Evolutionary conservation across 2,329 filamentous ascomycete genomes (phyloP).

Genomic region (Seiridium unicorne): DNA sequence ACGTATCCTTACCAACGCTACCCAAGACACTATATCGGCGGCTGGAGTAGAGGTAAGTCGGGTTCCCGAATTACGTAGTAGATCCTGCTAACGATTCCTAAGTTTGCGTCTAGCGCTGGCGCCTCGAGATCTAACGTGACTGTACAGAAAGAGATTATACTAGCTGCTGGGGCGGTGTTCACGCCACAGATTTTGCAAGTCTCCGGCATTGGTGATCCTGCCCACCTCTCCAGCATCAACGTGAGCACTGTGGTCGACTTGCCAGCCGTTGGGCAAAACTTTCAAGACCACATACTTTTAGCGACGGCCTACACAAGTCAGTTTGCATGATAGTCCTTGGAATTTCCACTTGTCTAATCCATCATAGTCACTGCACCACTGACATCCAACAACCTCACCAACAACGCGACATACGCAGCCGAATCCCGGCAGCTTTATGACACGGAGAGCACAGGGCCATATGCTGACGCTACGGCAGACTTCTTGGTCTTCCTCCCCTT

Average conservation of each 20-base stretch:
- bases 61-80: background rate
- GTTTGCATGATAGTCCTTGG: background rate
- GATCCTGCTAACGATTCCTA: slow-evolving; percentile 5
- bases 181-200: slow-evolving; percentile 29
- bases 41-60: slow-evolving; percentile 36
- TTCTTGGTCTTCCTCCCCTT: slow-evolving; percentile 13
- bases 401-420: slow-evolving; percentile 17
- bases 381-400: slow-evolving; percentile 10
- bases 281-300: slow-evolving; percentile 25
- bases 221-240: slow-evolving; percentile 23
- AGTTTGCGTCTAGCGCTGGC: slow-evolving; percentile 23
- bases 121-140: slow-evolving; percentile 16
- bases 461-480: slow-evolving; percentile 18
- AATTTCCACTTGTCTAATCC: background rate
- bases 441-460: slow-evolving; percentile 19
- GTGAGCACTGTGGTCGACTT: slow-evolving; percentile 27
- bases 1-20: slow-evolving; percentile 22
- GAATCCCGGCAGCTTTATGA: slow-evolving; percentile 19
- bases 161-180: slow-evolving; percentile 27
- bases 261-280: slow-evolving; percentile 29
- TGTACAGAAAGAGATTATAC: slow-evolving; percentile 27
- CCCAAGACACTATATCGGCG: slow-evolving; percentile 14
- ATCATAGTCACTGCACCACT: background rate
- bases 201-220: slow-evolving; percentile 30
- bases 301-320: background rate